A percentile compares a stretch with the other conserved stretches of the same genome.
Conservation (phyloP, 108 stramenopile species). For the Nannochloropsis salina region DNA sequence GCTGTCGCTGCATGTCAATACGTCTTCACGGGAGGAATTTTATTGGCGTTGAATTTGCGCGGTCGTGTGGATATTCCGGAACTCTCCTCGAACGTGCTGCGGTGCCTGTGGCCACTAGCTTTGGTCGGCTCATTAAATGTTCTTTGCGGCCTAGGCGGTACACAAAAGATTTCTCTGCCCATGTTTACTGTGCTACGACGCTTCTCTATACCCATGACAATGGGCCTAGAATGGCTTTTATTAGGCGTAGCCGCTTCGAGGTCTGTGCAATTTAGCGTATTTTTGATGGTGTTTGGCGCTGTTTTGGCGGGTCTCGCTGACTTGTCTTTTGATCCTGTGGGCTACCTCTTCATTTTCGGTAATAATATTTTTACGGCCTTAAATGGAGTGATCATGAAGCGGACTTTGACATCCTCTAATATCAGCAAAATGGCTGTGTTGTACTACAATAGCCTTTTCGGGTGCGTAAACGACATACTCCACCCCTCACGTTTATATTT, state of each 20-base stretch:
- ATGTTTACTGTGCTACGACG: slow-evolving; percentile 61
- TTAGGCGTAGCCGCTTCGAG: slow-evolving; percentile 47
- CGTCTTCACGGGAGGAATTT: neutral
- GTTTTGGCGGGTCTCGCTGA: slow-evolving; percentile 59
- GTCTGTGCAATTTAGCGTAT: slow-evolving; percentile 50
- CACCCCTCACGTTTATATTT: neutral
- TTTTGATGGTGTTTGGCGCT: slow-evolving; percentile 58
- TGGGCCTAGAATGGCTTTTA: slow-evolving; percentile 56
- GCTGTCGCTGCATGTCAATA: neutral
- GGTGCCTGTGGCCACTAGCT: neutral
- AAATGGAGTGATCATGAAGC: neutral
- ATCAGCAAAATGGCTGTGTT: slow-evolving; percentile 57
- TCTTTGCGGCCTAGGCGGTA: slow-evolving; percentile 54
- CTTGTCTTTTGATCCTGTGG: slow-evolving; percentile 51
- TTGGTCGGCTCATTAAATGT: slow-evolving; percentile 50
- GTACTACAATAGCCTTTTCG: slow-evolving; percentile 52
- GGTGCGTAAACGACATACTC: neutral
- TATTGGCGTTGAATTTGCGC: neutral
- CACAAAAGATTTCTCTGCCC: slow-evolving; percentile 53
- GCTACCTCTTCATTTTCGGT: slow-evolving; percentile 57
- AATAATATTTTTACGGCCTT: slow-evolving; percentile 47
- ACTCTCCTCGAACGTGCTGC: neutral
- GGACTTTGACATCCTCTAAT: slow-evolving; percentile 16
- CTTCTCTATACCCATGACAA: slow-evolving; percentile 57
- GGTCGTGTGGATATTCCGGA: neutral